Evolutionary conservation across 805 yeast genomes (phyloP), one percentile per base, ranked within the genome.

Genomic region (Clavispora phyllophila): DNA sequence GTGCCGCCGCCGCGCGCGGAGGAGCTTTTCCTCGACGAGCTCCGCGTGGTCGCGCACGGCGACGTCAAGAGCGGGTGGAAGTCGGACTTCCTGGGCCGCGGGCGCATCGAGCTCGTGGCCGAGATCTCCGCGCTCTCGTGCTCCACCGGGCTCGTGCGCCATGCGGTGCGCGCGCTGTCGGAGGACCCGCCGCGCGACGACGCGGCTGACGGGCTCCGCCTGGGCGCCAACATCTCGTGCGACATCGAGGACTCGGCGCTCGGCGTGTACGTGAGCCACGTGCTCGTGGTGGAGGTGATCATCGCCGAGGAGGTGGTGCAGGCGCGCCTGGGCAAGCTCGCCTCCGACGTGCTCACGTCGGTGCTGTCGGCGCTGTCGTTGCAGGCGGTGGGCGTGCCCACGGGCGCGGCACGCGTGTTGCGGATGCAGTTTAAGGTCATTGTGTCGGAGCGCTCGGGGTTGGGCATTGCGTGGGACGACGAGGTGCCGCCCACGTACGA

Each of bases 381-480:
- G 18, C 28, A 42, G 12, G 29, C 19, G 28, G 70, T 78, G 14
- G 89, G 90, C 37, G 78, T 84, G 0, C 90, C 95, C 2, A 93
- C 98, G 0, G 99, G 99, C 13, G 87, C 95, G 4, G 99, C 99
- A 0, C 71, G 99, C 38, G 95, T 93, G 2, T 69, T 93, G 46
- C 70, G 98, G 50, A 93, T 93, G 97, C 96, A 90, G 62, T 91
- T 93, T 66, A 83, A 84, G 50, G 55, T 91, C n/a, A 70, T 72
- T 3, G 65, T 93, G 18, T 85, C 96, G 2, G 98, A 90, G 59
- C 73, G 98, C 46, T 84, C 96, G 0, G 99, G 99, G 0, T 72
- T 93, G 33, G 99, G 99, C 4, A 87, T 93, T 24, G 85, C 97
- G 0, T 93, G 99, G 98, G 97, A 91, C 63, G 97, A 91, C 58